A percentile compares a stretch with the other conserved stretches of the same genome.
Evolutionary conservation across 2,329 filamentous ascomycete species (phyloP).

Genomic region (Xylariaceae sp.): DNA sequence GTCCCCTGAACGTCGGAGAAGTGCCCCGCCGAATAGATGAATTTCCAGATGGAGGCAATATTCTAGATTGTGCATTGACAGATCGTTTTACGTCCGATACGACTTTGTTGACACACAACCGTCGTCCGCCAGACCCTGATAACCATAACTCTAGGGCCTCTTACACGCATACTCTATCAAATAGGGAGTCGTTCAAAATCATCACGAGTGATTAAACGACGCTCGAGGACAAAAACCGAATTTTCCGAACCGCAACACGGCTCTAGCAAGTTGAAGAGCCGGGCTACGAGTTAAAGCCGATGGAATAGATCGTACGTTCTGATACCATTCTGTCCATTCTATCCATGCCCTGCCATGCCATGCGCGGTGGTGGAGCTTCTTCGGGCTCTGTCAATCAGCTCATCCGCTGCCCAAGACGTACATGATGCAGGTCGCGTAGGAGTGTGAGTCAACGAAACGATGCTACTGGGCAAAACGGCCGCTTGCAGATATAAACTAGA

Average conservation of each 20-base stretch:
- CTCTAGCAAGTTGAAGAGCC: background rate
- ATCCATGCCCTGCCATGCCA: slow-evolving; percentile 23
- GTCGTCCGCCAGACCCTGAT: slow-evolving; percentile 4
- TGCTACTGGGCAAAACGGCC: slow-evolving; percentile 31
- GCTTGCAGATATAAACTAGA: slow-evolving; percentile 33
- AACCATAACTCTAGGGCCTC: slow-evolving; percentile 10
- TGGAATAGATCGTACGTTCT: slow-evolving; percentile 23
- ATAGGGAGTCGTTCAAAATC: background rate
- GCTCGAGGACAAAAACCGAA: slow-evolving; percentile 4
- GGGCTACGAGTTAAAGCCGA: slow-evolving; percentile 4
- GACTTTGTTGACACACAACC: slow-evolving; percentile 14
- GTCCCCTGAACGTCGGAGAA: background rate
- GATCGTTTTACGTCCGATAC: slow-evolving; percentile 15
- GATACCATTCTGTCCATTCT: slow-evolving; percentile 9
- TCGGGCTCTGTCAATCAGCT: slow-evolving; percentile 28
- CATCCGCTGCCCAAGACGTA: slow-evolving; percentile 20
- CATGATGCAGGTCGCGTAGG: slow-evolving; percentile 31
- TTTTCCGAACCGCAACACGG: slow-evolving; percentile 8
- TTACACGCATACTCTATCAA: no score
- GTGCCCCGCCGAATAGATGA: slow-evolving; percentile 17
- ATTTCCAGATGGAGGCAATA: slow-evolving; percentile 12
- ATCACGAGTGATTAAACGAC: background rate
- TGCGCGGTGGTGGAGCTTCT: slow-evolving; percentile 24
- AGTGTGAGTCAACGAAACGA: slow-evolving; percentile 36
- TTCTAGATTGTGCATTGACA: slow-evolving; percentile 18